These are phyloP conservation scores for Senna siamea DNA, from an alignment of 306 rosid genomes.

Conservation along the genomic window DNA sequence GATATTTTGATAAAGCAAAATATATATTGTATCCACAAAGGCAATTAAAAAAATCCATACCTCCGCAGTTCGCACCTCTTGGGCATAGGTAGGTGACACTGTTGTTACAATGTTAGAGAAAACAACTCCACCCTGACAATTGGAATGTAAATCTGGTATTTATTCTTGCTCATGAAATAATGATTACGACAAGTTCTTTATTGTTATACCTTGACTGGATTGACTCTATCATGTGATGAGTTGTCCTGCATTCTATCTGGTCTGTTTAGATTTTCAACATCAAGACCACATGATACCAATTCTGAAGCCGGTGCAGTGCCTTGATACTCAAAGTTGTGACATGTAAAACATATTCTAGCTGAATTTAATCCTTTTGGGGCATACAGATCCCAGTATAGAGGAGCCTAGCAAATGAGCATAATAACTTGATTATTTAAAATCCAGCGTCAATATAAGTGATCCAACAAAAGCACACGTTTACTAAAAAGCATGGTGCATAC, in stretches of 20 bases:
- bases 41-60: slow-evolving; percentile 52
- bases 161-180: slow-evolving; percentile 22
- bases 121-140: slow-evolving; percentile 87
- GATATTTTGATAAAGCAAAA: slow-evolving; percentile 26
- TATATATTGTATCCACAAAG: slow-evolving; percentile 34
- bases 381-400: slow-evolving; percentile 91
- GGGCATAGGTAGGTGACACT: slow-evolving; percentile 94
- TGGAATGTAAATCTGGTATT: slow-evolving; percentile 33
- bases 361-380: slow-evolving; percentile 82
- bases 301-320: slow-evolving; percentile 86
- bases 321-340: slow-evolving; percentile 99
- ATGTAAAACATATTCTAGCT: slow-evolving; percentile 95
- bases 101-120: slow-evolving; percentile 97
- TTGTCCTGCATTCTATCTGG: slow-evolving; percentile 96
- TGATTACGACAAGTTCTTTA: slow-evolving; percentile 24
- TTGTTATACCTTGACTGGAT: slow-evolving; percentile 77
- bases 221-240: slow-evolving; percentile 76
- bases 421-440: slow-evolving; percentile 13
- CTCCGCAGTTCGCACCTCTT: slow-evolving; percentile 93
- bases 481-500: slow-evolving; percentile 53
- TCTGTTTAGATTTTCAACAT: slow-evolving; percentile 63
- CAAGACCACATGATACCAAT: slow-evolving; percentile 86
- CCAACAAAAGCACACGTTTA: slow-evolving; percentile 30
- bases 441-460: slow-evolving; percentile 11
- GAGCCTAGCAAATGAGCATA: slow-evolving; percentile 69